Evolutionary conservation across 805 yeast genomes (phyloP).

Genomic region (Monosporozyma aerobia): DNA sequence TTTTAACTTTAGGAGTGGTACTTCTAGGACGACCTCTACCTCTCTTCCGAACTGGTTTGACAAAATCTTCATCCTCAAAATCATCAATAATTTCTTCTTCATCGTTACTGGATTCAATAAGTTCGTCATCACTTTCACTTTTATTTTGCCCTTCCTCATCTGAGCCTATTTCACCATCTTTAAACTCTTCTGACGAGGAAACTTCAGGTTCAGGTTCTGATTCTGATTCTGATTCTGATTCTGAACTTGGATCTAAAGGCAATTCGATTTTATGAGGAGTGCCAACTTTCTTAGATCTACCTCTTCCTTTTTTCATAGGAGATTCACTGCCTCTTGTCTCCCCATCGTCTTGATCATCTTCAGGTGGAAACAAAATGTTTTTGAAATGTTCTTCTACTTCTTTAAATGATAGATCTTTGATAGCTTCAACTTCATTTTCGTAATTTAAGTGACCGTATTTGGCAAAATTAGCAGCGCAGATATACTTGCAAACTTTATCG

Average conservation of each 20-base stretch:
- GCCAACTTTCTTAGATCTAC: not conserved
- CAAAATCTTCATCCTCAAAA: not conserved
- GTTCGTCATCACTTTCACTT: not conserved
- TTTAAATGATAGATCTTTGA: slow-evolving; percentile 7
- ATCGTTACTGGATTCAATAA: not conserved
- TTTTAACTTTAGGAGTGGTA: not conserved
- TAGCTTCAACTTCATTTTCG: slow-evolving; percentile 3
- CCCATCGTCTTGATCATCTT: not conserved
- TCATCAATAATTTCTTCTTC: not conserved
- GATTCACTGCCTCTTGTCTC: not conserved
- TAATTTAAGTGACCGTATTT: slow-evolving; percentile 11
- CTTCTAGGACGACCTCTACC: slow-evolving; percentile 8
- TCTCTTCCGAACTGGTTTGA: not conserved
- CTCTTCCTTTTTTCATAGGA: not conserved
- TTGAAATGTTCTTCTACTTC: slow-evolving; percentile 14
- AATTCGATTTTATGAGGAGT: not conserved
- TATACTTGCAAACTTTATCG: slow-evolving; percentile 11
- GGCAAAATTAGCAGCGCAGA: slow-evolving; percentile 13
- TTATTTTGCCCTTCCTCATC: slow-evolving; percentile 3
- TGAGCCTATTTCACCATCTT: not conserved
- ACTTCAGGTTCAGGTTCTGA: not conserved
- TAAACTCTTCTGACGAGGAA: slow-evolving; percentile 3
- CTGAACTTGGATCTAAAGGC: not conserved
- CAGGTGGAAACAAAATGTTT: slow-evolving; percentile 7
- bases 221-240: not conserved